phyloP scores from a whole-genome alignment of 306 rosid species.

The Pyrus pyrifolia region DNA sequence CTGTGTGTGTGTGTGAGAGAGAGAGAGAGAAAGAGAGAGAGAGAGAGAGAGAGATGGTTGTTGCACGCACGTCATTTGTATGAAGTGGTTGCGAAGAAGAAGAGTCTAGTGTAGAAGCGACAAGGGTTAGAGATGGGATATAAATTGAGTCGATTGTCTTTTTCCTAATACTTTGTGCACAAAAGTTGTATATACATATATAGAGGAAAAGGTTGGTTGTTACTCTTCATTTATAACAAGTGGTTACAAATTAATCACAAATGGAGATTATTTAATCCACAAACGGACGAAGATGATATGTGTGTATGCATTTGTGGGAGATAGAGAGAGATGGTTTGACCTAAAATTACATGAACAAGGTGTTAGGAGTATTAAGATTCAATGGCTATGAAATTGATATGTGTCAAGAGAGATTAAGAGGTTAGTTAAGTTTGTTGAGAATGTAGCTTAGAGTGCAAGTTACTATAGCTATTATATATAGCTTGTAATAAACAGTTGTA shows the following conservation, averaged over 20 bases:
- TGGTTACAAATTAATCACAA: conserved; percentile 10
- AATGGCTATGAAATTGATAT: too few species aligned
- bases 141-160: conserved; percentile 13
- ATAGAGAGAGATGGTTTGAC: too few species aligned
- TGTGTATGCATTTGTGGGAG: background rate
- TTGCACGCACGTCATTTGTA: conserved; percentile 13
- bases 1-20: too few species aligned
- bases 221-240: conserved; percentile 33
- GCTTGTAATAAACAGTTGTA: too few species aligned
- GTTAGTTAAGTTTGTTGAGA: too few species aligned
- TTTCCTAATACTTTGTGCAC: conserved; percentile 12
- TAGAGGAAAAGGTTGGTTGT: conserved; percentile 13
- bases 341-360: too few species aligned
- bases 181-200: conserved; percentile 2
- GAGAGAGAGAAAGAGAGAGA: background rate
- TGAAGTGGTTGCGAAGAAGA: conserved; percentile 25
- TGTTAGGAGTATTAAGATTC: too few species aligned
- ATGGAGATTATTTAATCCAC: conserved; percentile 15
- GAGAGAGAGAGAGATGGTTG: background rate
- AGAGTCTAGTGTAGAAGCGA: conserved; percentile 16
- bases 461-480: too few species aligned
- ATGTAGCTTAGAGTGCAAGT: too few species aligned
- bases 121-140: conserved; percentile 1
- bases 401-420: too few species aligned
- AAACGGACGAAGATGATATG: conserved; percentile 10